Conservation (phyloP, 148 eudicot genomes). For the Rheum nobile region DNA sequence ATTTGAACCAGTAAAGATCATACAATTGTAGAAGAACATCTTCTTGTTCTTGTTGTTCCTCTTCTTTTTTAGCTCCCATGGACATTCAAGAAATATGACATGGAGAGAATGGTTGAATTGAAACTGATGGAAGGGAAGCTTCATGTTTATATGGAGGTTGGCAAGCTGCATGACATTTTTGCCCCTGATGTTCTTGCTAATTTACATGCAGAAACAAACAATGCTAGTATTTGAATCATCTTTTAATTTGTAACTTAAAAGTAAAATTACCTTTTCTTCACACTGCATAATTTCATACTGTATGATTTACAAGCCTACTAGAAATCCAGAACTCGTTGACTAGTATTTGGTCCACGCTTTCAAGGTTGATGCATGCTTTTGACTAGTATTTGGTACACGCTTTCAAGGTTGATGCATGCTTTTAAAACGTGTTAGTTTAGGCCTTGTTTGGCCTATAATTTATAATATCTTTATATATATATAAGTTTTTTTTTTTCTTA, state of each 20-base stretch:
- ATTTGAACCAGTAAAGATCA: constrained; percentile 20
- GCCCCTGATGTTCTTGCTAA: not conserved
- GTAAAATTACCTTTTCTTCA: not conserved
- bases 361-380: not conserved
- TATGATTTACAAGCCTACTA: not conserved
- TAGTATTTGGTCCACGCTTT: not conserved
- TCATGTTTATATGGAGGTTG: not conserved
- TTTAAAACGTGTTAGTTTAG: no score
- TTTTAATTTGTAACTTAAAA: not conserved
- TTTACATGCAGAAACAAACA: no score
- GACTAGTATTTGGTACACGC: not conserved
- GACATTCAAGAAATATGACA: not conserved
- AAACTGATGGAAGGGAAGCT: not conserved
- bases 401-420: not conserved
- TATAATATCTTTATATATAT: no score
- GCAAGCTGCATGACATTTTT: not conserved
- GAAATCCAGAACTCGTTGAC: not conserved
- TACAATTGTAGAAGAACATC: constrained; percentile 12
- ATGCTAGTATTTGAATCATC: not conserved
- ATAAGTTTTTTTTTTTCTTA: no score
- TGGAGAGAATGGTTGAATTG: not conserved
- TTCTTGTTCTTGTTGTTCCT: not conserved
- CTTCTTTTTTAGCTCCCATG: not conserved
- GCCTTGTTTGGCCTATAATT: not conserved
- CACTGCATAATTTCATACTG: not conserved